Evolutionary conservation across 2,329 filamentous ascomycete genomes (phyloP).

Genomic region (Calycina herbarum): DNA sequence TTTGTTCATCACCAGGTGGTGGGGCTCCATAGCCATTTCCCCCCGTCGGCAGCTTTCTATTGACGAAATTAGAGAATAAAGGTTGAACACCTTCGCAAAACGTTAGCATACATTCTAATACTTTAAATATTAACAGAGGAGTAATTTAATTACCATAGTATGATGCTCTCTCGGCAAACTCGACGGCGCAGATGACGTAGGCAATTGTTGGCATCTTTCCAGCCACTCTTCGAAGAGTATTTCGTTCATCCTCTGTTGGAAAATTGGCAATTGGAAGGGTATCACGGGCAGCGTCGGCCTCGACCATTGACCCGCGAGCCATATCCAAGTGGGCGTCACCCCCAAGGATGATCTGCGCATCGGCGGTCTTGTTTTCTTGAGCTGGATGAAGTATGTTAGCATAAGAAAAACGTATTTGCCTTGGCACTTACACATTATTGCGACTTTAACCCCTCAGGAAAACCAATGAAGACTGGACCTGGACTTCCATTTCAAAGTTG

Average conservation of each 20-base stretch:
- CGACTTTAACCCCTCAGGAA: constrained; percentile 1
- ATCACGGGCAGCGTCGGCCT: neutral
- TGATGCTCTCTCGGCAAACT: constrained; percentile 70
- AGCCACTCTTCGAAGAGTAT: constrained; percentile 60
- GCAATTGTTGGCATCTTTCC: constrained; percentile 65
- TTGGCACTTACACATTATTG: constrained; percentile 5
- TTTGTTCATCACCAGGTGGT: constrained; percentile 25
- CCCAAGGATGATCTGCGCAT: constrained; percentile 19
- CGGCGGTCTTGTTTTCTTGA: constrained; percentile 21
- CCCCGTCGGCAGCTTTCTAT: constrained; percentile 55
- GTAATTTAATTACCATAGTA: constrained; percentile 4
- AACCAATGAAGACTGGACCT: neutral
- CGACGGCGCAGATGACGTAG: constrained; percentile 71
- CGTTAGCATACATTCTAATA: neutral
- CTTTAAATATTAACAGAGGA: no score
- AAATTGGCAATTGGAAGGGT: neutral
- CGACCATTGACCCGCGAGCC: constrained; percentile 18
- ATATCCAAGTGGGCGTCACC: constrained; percentile 19
- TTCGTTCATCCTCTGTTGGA: constrained; percentile 59
- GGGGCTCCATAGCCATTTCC: constrained; percentile 45
- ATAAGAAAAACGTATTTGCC: no score
- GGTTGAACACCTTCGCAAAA: constrained; percentile 58
- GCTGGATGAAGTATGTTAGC: constrained; percentile 6
- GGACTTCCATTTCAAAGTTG: neutral
- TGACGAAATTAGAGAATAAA: constrained; percentile 61